phyloP scores from a whole-genome alignment of 2,329 filamentous ascomycete species.

The Epichloe festucae region DNA sequence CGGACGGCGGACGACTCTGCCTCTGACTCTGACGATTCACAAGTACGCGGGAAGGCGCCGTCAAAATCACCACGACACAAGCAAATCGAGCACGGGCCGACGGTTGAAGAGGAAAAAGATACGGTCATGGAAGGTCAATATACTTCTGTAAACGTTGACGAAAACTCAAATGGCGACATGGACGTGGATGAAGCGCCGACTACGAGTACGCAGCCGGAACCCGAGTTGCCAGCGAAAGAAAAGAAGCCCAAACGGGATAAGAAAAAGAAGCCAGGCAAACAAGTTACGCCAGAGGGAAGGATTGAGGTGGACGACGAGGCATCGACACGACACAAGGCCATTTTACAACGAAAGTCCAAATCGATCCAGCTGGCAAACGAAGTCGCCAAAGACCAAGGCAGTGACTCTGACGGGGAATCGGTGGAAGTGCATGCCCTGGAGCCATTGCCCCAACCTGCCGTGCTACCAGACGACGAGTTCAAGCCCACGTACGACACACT shows the following conservation, averaged over 20 bases:
- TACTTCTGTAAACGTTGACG: neutral
- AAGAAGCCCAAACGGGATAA: slow-evolving; percentile 3
- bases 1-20: slow-evolving; percentile 12
- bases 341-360: slow-evolving; percentile 43
- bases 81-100: neutral
- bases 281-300: slow-evolving; percentile 9
- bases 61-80: neutral
- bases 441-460: slow-evolving; percentile 68
- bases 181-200: slow-evolving; percentile 1
- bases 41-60: neutral
- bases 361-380: slow-evolving; percentile 37
- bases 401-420: slow-evolving; percentile 19
- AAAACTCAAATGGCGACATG: neutral
- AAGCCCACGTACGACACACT: slow-evolving; percentile 63
- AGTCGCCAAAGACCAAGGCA: slow-evolving; percentile 19
- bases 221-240: neutral
- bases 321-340: slow-evolving; percentile 31
- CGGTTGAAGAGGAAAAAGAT: neutral
- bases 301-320: slow-evolving; percentile 16
- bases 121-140: neutral
- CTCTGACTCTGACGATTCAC: slow-evolving; percentile 9
- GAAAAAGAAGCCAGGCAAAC: slow-evolving; percentile 18
- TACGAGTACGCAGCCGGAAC: neutral
- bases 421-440: slow-evolving; percentile 56
- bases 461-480: slow-evolving; percentile 40